phyloP scores from a whole-genome alignment of 2,329 filamentous ascomycete genomes.

The Aspergillus oerlinghausenensis region DNA sequence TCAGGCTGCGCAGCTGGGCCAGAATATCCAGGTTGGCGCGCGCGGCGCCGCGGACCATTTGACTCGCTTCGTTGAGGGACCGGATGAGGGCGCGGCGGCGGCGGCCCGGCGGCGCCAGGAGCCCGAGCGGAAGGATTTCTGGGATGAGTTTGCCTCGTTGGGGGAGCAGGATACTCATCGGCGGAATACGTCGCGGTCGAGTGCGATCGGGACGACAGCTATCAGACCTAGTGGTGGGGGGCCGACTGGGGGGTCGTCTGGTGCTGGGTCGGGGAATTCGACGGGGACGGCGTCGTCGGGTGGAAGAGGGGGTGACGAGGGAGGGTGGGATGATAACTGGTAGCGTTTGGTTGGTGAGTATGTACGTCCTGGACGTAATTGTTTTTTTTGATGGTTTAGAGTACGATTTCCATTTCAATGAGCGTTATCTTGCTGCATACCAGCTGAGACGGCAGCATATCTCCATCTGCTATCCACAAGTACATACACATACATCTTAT shows the following conservation, averaged over 20 bases:
- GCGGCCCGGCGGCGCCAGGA: slow-evolving; percentile 47
- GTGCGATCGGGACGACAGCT: slow-evolving; percentile 59
- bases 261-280: slow-evolving; percentile 10
- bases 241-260: slow-evolving; percentile 7
- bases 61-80: slow-evolving; percentile 81
- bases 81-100: slow-evolving; percentile 44
- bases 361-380: neutral
- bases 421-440: neutral
- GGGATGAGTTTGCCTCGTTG: slow-evolving; percentile 79
- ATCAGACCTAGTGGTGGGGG: slow-evolving; percentile 49
- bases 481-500: neutral
- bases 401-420: neutral
- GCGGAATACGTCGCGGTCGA: slow-evolving; percentile 36
- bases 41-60: slow-evolving; percentile 74
- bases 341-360: slow-evolving; percentile 14
- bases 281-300: slow-evolving; percentile 17
- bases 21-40: slow-evolving; percentile 61
- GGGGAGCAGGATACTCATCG: slow-evolving; percentile 38
- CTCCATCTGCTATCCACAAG: neutral
- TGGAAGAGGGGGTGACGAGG: slow-evolving; percentile 48
- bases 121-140: slow-evolving; percentile 74
- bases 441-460: neutral
- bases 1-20: slow-evolving; percentile 51
- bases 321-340: slow-evolving; percentile 52
- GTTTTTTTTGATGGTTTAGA: neutral